Evolutionary conservation across 2,329 filamentous ascomycete genomes (phyloP), one percentile per base, ranked within the genome.

Genomic region (Acrocalymma vagum): DNA sequence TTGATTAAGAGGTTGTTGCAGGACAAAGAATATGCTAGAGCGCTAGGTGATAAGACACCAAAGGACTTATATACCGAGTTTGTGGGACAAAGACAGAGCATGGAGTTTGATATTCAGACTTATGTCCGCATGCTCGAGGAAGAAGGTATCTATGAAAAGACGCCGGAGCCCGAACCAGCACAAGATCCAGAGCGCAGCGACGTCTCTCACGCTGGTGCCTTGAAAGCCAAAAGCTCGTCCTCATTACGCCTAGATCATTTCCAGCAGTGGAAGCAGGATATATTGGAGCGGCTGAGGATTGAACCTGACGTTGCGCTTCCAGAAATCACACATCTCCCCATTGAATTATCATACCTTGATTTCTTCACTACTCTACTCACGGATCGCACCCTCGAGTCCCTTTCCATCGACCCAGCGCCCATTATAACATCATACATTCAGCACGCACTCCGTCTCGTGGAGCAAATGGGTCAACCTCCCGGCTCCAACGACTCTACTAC

Each of bases 291-390:
- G 10, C 49, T 67, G 15, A 33, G 54, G 22, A 43, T 36, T 6
- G 36, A 60, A 6, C 65, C 58, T n/a, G 29, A 48, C 7, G 29
- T 36, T 9, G 60, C 63, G 2, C 47, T 62, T 10, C 46, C 55
- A 21, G 57, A 63, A 17, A 52, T 72, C 22, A 66, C 58, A 7
- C 64, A 57, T 32, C 60, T 72, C 11, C 69, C 70, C 29, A 50
- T 72, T 21, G 58, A 65, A 16, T 48, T 72, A n/a, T 47, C 58
- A 5, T 65, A 58, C 17, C 64, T 72, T 38, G 69, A 72, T 26
- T 61, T 69, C 38, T 53, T 72, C 30, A 72, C 66, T 28, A 63
- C 55, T n/a, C 53, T 72, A n/a, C 55, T 72, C 35, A 49, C 58
- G 27, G 48, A 59, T 16, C 29, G 34, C 17, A 59, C 54, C 3